A percentile compares a stretch with the other conserved stretches of the same genome.
phyloP scores from a whole-genome alignment of 495 filamentous ascomycete species.

The Penicillium nucicola region DNA sequence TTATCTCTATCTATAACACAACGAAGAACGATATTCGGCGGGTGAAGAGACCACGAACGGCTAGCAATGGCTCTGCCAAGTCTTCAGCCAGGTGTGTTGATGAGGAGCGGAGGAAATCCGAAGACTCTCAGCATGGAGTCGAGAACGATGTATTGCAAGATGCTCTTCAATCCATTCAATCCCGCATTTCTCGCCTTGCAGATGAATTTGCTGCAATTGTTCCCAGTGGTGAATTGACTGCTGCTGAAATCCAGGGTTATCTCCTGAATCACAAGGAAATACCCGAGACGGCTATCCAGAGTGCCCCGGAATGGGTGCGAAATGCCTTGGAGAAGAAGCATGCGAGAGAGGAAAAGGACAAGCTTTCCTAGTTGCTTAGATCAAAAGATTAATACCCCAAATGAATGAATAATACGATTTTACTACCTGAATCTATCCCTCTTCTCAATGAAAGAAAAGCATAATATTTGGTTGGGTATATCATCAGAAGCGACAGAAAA shows the following conservation, averaged over 20 bases:
- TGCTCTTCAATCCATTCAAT: slow-evolving; percentile 9
- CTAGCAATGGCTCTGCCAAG: not conserved
- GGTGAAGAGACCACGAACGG: not conserved
- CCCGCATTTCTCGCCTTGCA: slow-evolving; percentile 41
- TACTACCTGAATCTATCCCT: not conserved
- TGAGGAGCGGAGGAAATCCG: not conserved
- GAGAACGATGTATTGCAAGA: slow-evolving; percentile 1
- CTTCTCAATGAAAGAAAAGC: not conserved
- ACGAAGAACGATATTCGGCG: slow-evolving; percentile 25
- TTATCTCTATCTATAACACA: slow-evolving; percentile 64
- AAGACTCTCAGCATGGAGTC: not conserved
- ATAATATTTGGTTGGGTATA: not conserved
- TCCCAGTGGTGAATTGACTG: slow-evolving; percentile 62
- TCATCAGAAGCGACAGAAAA: not conserved
- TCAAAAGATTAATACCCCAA: not conserved
- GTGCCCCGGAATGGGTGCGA: slow-evolving; percentile 56
- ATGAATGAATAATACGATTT: not conserved
- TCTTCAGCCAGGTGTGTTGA: not conserved
- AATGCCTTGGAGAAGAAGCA: slow-evolving; percentile 52
- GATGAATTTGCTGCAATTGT: slow-evolving; percentile 58
- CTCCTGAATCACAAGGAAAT: slow-evolving; percentile 64
- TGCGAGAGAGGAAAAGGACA: slow-evolving; percentile 8
- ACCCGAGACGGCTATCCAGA: slow-evolving; percentile 57
- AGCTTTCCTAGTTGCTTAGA: not conserved
- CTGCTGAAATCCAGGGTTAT: slow-evolving; percentile 77